Evolutionary conservation across 1,284 basidiomycete species (phyloP).

Genomic region (Trichosporon sp.): DNA sequence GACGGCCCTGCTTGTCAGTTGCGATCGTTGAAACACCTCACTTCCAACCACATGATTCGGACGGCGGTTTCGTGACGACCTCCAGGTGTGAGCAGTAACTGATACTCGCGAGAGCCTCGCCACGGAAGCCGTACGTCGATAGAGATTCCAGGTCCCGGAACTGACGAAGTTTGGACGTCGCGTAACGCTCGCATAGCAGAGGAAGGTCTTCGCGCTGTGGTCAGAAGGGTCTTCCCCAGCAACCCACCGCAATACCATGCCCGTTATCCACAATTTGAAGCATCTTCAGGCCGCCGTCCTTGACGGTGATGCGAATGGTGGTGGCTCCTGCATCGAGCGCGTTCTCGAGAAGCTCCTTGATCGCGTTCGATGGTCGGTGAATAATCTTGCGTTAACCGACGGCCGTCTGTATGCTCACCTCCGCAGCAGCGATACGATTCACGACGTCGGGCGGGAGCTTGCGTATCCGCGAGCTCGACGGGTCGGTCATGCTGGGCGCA

Average conservation of each 20-base stretch:
- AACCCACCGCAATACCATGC: conserved; percentile 75
- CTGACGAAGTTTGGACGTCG: conserved; percentile 84
- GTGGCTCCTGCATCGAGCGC: conserved; percentile 87
- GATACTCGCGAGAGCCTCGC: conserved; percentile 94
- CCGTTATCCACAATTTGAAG: conserved; percentile 97
- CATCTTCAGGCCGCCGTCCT: conserved; percentile 92
- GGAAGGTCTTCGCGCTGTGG: conserved; percentile 67
- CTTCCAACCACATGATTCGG: conserved; percentile 84
- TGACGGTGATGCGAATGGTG: conserved; percentile 78
- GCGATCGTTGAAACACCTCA: conserved; percentile 50
- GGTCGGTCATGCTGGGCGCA: neutral
- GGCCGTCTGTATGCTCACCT: conserved; percentile 44
- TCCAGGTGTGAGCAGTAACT: conserved; percentile 88
- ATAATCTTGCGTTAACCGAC: conserved; percentile 65
- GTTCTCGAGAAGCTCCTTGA: conserved; percentile 96
- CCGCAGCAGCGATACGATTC: conserved; percentile 61
- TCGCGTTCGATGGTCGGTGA: conserved; percentile 87
- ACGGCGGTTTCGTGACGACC: conserved; percentile 81
- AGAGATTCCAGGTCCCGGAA: conserved; percentile 85
- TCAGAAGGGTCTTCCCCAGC: neutral
- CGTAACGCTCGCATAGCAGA: conserved; percentile 89
- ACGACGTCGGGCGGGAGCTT: conserved; percentile 55
- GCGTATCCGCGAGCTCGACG: conserved; percentile 38
- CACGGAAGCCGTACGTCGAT: conserved; percentile 92
- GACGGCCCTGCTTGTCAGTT: conserved; percentile 58